Evolutionary conservation across 2,329 filamentous ascomycete species (phyloP).

Genomic region (Xylariales sp.): DNA sequence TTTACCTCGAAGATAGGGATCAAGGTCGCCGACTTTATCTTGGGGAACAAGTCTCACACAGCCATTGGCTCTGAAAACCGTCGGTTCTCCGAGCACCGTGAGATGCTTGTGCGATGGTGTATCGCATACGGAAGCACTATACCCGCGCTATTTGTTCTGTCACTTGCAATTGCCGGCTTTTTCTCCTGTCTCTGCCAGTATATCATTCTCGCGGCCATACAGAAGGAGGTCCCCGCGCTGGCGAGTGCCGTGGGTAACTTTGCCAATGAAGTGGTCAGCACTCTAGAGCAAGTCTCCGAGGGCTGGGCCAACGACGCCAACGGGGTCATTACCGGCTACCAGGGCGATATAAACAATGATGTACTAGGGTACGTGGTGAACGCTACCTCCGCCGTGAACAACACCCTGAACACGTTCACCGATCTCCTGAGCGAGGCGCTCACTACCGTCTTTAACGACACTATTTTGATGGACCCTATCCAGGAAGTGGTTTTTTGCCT

Average conservation of each 20-base stretch:
- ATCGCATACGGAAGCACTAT: conserved; percentile 83
- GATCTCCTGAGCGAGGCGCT: conserved; percentile 71
- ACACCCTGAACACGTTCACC: conserved; percentile 80
- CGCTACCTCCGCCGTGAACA: conserved; percentile 76
- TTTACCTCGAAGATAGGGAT: conserved; percentile 70
- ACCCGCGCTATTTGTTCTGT: conserved; percentile 80
- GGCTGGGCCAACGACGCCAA: conserved; percentile 78
- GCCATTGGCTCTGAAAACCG: conserved; percentile 9
- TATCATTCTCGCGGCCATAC: conserved; percentile 67
- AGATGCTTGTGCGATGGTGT: conserved; percentile 75
- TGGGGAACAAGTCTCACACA: conserved; percentile 1
- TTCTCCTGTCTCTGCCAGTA: conserved; percentile 80
- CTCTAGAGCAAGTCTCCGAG: conserved; percentile 67
- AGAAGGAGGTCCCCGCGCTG: conserved; percentile 72
- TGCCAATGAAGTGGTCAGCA: conserved; percentile 70
- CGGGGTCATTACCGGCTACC: conserved; percentile 64
- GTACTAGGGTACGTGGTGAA: conserved; percentile 85
- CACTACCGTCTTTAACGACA: conserved; percentile 75
- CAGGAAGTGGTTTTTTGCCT: conserved; percentile 79
- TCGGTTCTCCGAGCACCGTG: no score
- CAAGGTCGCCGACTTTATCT: conserved; percentile 49
- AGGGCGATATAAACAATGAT: conserved; percentile 75
- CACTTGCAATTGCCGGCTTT: conserved; percentile 75
- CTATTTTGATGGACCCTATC: conserved; percentile 73
- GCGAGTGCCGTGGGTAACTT: conserved; percentile 73